These are phyloP conservation scores for Lotus japonicus DNA, from an alignment of 306 rosid species.

Conservation along the genomic window DNA sequence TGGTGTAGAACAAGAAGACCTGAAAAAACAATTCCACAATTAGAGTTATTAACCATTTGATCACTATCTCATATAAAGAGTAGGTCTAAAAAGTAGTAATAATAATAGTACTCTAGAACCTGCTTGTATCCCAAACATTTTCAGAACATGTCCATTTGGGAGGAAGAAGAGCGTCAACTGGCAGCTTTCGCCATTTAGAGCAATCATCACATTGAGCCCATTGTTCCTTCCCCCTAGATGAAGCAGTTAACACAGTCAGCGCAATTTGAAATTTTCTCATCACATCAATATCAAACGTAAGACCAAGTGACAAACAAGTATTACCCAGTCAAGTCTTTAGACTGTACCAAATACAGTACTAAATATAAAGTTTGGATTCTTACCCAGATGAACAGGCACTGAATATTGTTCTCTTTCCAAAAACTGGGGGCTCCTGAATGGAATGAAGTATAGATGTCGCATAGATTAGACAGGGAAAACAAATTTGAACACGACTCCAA, in stretches of 20 bases:
- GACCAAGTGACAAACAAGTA: background rate
- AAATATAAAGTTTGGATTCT: constrained; percentile 25
- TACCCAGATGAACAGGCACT: constrained; percentile 63
- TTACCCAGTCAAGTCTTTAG: background rate
- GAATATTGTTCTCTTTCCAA: constrained; percentile 89
- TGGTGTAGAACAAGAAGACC: constrained; percentile 62
- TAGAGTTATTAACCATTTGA: constrained; percentile 11
- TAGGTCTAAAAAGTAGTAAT: background rate
- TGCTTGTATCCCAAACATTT: constrained; percentile 80
- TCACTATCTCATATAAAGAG: constrained; percentile 13
- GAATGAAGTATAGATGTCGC: constrained; percentile 24
- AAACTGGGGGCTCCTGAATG: constrained; percentile 88
- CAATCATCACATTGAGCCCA: constrained; percentile 97
- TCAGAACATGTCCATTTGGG: constrained; percentile 88
- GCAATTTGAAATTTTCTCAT: background rate
- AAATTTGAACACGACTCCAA: constrained; percentile 13
- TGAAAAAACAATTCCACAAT: constrained; percentile 20
- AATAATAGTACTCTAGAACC: constrained; percentile 31
- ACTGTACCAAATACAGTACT: background rate
- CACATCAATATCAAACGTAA: background rate
- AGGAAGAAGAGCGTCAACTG: constrained; percentile 82
- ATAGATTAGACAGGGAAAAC: constrained; percentile 15
- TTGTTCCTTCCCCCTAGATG: constrained; percentile 70
- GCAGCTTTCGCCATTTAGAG: constrained; percentile 91
- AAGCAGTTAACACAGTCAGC: constrained; percentile 25